Base-by-base conservation (phyloP, 2,329 filamentous ascomycete species). In the Phaeoacremonium minimum region DNA sequence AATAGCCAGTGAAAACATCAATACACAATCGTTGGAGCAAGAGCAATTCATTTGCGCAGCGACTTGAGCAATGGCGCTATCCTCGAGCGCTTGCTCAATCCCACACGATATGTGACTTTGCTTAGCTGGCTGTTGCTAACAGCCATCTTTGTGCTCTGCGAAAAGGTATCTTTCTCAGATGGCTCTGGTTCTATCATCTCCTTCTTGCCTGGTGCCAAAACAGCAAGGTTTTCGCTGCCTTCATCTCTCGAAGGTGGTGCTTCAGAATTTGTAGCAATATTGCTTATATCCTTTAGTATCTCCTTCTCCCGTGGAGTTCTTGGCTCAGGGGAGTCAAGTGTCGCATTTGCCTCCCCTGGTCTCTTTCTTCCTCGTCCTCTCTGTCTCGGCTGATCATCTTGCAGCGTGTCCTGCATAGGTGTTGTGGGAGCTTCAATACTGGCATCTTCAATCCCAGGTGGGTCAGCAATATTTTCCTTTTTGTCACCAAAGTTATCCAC, bases 41-140 rank as follows among this genome's bases (percentile, higher is more conserved):
- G n/a, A n/a, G n/a, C n/a, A n/a, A n/a, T n/a, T 38, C 16, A 44
- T 22, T 73, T 74, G 37, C 61, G 64, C 36, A 75, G 44, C 15
- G 61, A 61, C 52, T 75, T 75, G 17, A 76, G 55, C 36, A 76
- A 50, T 18, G 72, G 70, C 22, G 71, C 68, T 41, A 76, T 74
- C 39, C 66, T 60, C 14, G 63, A 63, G 47, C 53, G 61, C 51
- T 64, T 73, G 56, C 71, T 75, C 45, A 75, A 51, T 4, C 72
- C 72, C 36, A 76, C 70, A 13, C 72, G 61, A 43, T 69, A 72
- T 13, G 63, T 44, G 13, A 68, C 67, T 42, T 66, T 71, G 12
- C 48, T 45, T 6, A 38, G 45, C 36, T 47, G 48, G 12, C 41
- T 38, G 29, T 42, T 35, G 35, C n/a, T n/a, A n/a, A n/a, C n/a